Conservation (phyloP, 306 rosid species). For the Rubus parviflorus region DNA sequence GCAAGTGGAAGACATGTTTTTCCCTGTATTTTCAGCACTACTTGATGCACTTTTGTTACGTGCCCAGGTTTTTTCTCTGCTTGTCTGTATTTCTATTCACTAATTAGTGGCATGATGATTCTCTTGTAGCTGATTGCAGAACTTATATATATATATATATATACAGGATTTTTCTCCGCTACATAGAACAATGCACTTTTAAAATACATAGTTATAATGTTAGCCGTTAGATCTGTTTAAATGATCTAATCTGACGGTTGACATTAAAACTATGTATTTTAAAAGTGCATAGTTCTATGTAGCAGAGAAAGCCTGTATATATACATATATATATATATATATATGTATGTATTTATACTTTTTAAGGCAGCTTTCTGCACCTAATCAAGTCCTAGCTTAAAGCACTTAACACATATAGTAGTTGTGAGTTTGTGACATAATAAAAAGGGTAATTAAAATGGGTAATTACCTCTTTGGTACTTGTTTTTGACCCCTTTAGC, state of each 20-base stretch:
- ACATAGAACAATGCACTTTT: too few species aligned
- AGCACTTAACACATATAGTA: not conserved
- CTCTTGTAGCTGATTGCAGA: conserved; percentile 1
- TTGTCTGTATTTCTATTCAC: conserved; percentile 13
- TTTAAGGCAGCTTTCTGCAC: not conserved
- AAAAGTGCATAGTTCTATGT: too few species aligned
- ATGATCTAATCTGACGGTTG: too few species aligned
- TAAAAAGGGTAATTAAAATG: not conserved
- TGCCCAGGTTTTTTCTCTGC: conserved; percentile 66
- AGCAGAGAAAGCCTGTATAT: too few species aligned
- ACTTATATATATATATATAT: not conserved
- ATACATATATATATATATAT: not conserved
- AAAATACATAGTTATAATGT: too few species aligned
- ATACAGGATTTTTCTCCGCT: too few species aligned
- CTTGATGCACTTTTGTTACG: conserved; percentile 84
- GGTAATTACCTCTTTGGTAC: not conserved
- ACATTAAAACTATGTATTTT: too few species aligned
- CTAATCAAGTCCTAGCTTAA: not conserved
- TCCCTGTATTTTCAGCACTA: conserved; percentile 72
- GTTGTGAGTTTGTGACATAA: not conserved
- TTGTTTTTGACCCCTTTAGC: not conserved
- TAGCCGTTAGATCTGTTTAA: too few species aligned
- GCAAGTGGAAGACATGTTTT: conserved; percentile 64
- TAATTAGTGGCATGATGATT: not conserved
- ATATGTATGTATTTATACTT: not conserved